These are phyloP conservation scores for Clavariopsis aquatica DNA, from an alignment of 495 filamentous ascomycete species.

Conservation along the genomic window DNA sequence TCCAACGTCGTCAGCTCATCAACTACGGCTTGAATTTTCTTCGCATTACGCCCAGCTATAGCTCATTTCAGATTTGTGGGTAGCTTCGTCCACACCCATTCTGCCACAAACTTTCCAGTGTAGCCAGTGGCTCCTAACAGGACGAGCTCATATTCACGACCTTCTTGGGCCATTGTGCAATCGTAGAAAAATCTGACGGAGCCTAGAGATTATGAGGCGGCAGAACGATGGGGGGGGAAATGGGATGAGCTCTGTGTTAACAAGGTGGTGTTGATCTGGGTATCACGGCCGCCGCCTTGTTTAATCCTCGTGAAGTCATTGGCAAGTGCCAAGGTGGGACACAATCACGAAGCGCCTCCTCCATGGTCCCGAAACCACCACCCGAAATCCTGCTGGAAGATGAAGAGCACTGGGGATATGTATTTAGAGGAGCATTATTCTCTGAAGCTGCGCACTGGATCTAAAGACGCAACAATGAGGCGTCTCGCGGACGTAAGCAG, in stretches of 20 bases:
- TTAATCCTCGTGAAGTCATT: slow-evolving; percentile 5
- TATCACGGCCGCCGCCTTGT: background rate
- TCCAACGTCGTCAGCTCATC: slow-evolving; percentile 66
- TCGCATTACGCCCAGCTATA: slow-evolving; percentile 74
- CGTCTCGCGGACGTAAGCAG: background rate
- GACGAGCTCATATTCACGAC: slow-evolving; percentile 75
- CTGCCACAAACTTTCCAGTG: slow-evolving; percentile 75
- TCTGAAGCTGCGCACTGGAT: background rate
- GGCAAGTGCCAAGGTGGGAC: background rate
- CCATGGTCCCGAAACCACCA: background rate
- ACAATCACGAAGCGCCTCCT: background rate
- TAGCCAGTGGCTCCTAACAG: slow-evolving; percentile 85
- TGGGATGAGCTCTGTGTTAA: background rate
- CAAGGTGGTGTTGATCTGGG: background rate
- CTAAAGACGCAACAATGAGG: background rate
- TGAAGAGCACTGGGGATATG: background rate
- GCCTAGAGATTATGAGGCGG: no score
- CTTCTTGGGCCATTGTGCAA: background rate
- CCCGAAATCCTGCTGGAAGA: background rate
- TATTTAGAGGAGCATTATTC: background rate
- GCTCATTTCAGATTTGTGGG: slow-evolving; percentile 89
- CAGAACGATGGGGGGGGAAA: background rate
- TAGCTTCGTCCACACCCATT: slow-evolving; percentile 71
- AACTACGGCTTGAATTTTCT: slow-evolving; percentile 70
- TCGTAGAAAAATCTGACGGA: background rate